A percentile compares a stretch with the other conserved stretches of the same genome.
phyloP scores from a whole-genome alignment of 352 stramenopile genomes.

The Phytopythium montanum region DNA sequence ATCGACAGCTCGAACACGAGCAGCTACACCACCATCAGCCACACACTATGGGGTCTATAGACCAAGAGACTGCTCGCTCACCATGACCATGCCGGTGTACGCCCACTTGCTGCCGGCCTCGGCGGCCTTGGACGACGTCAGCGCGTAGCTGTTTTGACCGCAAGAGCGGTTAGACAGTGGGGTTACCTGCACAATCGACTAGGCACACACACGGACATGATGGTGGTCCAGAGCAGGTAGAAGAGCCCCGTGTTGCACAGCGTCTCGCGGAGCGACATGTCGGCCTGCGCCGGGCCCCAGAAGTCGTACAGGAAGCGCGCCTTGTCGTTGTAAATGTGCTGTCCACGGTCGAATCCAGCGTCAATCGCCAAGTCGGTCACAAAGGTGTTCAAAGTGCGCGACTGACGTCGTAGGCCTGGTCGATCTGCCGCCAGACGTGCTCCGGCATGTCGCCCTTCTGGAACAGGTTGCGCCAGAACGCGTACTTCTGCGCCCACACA shows the following conservation, averaged over 20 bases:
- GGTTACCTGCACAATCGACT: neutral
- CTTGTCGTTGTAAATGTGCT: slow-evolving; percentile 63
- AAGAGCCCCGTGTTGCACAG: slow-evolving; percentile 60
- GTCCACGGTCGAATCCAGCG: slow-evolving; percentile 3
- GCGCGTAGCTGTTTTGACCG: slow-evolving; percentile 33
- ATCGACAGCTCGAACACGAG: slow-evolving; percentile 52
- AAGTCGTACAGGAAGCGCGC: slow-evolving; percentile 56
- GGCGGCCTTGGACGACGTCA: slow-evolving; percentile 41
- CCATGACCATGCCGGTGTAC: slow-evolving; percentile 36
- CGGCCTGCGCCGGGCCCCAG: slow-evolving; percentile 44
- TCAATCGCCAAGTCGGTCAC: slow-evolving; percentile 1
- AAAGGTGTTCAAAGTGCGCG: neutral
- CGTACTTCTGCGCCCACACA: slow-evolving; percentile 63
- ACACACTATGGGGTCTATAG: neutral
- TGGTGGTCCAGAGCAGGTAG: slow-evolving; percentile 56
- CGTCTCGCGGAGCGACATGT: slow-evolving; percentile 46
- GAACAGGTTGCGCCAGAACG: slow-evolving; percentile 47
- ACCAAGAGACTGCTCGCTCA: slow-evolving; percentile 6
- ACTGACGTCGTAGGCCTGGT: slow-evolving; percentile 63
- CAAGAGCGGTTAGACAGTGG: slow-evolving; percentile 5
- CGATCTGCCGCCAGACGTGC: slow-evolving; percentile 45
- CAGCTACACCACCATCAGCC: slow-evolving; percentile 19
- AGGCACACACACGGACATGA: slow-evolving; percentile 37
- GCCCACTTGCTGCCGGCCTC: slow-evolving; percentile 43
- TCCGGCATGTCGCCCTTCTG: slow-evolving; percentile 42